phyloP scores from a whole-genome alignment of 179 eudicot genomes.

The Spinacia oleracea region DNA sequence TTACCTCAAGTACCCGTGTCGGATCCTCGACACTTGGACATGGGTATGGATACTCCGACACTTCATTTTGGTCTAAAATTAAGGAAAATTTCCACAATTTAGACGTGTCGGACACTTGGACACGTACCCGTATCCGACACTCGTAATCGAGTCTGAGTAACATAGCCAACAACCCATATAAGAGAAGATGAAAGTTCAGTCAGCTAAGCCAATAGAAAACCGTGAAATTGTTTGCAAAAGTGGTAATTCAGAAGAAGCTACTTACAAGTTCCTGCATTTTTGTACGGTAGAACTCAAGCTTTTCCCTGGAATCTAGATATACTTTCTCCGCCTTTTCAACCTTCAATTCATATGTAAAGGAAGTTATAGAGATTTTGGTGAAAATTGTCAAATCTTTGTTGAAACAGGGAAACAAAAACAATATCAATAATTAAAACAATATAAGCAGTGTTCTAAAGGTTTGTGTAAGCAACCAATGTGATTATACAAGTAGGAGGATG shows the following conservation, averaged over 20 bases:
- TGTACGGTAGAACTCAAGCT: slow-evolving; percentile 77
- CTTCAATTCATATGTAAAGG: slow-evolving; percentile 38
- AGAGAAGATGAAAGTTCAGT: not conserved
- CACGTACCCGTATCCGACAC: too few relatives aligned
- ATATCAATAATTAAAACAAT: not conserved
- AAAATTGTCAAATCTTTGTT: not conserved
- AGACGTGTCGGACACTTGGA: too few relatives aligned
- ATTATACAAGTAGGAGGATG: not conserved
- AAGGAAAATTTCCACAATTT: too few relatives aligned
- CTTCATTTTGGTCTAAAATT: too few relatives aligned
- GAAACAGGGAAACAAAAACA: not conserved
- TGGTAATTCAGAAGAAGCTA: slow-evolving; percentile 24
- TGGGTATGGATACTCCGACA: too few relatives aligned
- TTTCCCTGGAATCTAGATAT: slow-evolving; percentile 74
- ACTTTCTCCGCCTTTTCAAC: slow-evolving; percentile 81
- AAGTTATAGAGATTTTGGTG: not conserved
- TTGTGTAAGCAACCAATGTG: not conserved
- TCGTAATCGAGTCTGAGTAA: too few relatives aligned
- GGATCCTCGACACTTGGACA: too few relatives aligned
- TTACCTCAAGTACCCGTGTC: too few relatives aligned
- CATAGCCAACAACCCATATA: too few relatives aligned
- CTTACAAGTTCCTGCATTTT: slow-evolving; percentile 99
- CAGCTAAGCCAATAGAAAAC: slow-evolving; percentile 2
- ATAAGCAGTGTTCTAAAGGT: not conserved
- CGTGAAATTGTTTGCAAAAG: slow-evolving; percentile 1